phyloP scores from a whole-genome alignment of 768 basidiomycete species.

The Russula olivacea region DNA sequence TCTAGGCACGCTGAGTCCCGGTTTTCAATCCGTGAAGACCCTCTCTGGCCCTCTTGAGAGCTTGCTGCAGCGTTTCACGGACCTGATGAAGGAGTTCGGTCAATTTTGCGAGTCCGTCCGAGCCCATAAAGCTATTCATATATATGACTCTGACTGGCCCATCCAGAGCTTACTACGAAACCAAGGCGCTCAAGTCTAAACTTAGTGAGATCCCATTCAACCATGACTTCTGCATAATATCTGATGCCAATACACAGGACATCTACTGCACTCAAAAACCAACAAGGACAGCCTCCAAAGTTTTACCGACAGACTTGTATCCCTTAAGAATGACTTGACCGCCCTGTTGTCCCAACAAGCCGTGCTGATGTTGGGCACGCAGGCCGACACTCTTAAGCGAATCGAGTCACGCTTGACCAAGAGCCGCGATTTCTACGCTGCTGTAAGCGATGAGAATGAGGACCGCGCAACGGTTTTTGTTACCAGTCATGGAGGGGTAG shows the following conservation, averaged over 20 bases:
- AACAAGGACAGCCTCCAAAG: conserved; percentile 2
- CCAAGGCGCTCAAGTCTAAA: conserved; percentile 14
- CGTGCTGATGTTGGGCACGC: conserved; percentile 4
- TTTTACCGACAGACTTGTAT: conserved; percentile 1
- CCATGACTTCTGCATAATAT: not conserved
- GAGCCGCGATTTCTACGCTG: not conserved
- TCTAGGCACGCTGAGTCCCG: conserved; percentile 14
- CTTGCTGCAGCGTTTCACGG: not conserved
- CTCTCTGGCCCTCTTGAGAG: conserved; percentile 9
- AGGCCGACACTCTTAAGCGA: conserved; percentile 8
- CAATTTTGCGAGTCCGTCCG: conserved; percentile 17
- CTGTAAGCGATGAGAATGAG: not conserved
- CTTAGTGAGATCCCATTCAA: conserved; percentile 4
- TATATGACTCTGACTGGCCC: not conserved
- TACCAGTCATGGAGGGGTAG: conserved; percentile 14
- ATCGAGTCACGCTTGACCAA: conserved; percentile 7
- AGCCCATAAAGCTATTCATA: not conserved
- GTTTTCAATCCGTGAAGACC: conserved; percentile 9
- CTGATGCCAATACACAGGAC: not conserved
- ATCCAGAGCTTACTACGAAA: conserved; percentile 14
- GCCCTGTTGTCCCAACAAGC: conserved; percentile 15
- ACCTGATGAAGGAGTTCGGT: conserved; percentile 19
- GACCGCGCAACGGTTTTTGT: conserved; percentile 10
- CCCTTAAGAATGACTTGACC: conserved; percentile 8
- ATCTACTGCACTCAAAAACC: conserved; percentile 7